Evolutionary conservation across 2,329 filamentous ascomycete species (phyloP).

Genomic region (Clonostachys chloroleuca): DNA sequence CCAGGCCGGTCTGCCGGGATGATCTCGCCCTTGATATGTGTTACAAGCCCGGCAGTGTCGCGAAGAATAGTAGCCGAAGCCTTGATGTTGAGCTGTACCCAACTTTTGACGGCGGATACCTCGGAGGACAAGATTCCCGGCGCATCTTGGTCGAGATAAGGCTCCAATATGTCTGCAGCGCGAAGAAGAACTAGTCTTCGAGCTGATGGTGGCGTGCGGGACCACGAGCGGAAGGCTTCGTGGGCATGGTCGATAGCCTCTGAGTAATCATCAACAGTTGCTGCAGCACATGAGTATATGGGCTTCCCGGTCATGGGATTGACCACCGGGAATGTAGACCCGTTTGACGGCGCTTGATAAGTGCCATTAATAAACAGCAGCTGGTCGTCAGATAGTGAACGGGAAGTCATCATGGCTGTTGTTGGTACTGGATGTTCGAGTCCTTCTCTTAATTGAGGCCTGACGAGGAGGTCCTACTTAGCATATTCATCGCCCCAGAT

Average conservation of each 20-base stretch:
- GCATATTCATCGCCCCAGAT: too few relatives aligned
- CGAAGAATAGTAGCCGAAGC: slow-evolving; percentile 26
- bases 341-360: slow-evolving; percentile 11
- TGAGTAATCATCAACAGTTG: slow-evolving; percentile 47
- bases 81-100: slow-evolving; percentile 27
- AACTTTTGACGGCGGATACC: slow-evolving; percentile 20
- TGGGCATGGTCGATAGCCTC: slow-evolving; percentile 43
- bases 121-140: slow-evolving; percentile 42
- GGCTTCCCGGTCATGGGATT: slow-evolving; percentile 32
- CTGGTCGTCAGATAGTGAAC: neutral
- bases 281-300: slow-evolving; percentile 50
- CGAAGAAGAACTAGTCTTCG: slow-evolving; percentile 59
- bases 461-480: too few relatives aligned
- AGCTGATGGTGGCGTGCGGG: slow-evolving; percentile 45
- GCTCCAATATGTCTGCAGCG: slow-evolving; percentile 54
- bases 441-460: too few relatives aligned
- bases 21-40: slow-evolving; percentile 25
- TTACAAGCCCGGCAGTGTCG: slow-evolving; percentile 33
- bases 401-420: too few relatives aligned
- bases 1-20: slow-evolving; percentile 33
- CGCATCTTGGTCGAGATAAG: slow-evolving; percentile 17
- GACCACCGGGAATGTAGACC: slow-evolving; percentile 13
- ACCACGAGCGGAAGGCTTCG: slow-evolving; percentile 58
- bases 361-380: slow-evolving; percentile 15
- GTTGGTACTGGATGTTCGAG: too few relatives aligned